Conservation (phyloP, 1,284 basidiomycete genomes). For the Ceratobasidium sp. region DNA sequence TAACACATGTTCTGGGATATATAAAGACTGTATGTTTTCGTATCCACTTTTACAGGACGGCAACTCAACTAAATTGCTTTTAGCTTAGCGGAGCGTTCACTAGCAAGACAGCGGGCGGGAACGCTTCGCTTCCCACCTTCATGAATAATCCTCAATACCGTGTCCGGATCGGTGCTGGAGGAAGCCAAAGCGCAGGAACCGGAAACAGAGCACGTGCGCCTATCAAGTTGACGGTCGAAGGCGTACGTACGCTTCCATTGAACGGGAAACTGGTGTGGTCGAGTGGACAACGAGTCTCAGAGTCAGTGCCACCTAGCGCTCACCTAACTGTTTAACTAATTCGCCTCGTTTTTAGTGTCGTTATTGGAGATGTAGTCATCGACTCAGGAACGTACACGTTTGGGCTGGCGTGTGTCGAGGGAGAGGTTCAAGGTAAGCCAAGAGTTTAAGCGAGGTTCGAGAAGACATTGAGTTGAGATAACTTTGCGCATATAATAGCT, state of each 20-base stretch:
- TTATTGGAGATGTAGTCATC: constrained; percentile 75
- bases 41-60: neutral
- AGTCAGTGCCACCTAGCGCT: constrained; percentile 68
- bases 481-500: constrained; percentile 60
- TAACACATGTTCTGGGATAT: constrained; percentile 24
- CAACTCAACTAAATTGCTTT: neutral
- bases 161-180: constrained; percentile 67
- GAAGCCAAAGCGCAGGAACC: constrained; percentile 39
- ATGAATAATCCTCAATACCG: constrained; percentile 93
- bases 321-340: too few relatives aligned
- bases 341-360: constrained; percentile 62
- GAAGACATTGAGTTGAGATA: too few relatives aligned
- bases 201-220: constrained; percentile 58
- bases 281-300: constrained; percentile 75
- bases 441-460: neutral
- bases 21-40: constrained; percentile 58
- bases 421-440: constrained; percentile 69
- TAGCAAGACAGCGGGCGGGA: constrained; percentile 84
- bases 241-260: constrained; percentile 76
- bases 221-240: constrained; percentile 68
- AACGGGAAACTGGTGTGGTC: constrained; percentile 85
- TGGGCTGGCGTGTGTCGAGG: constrained; percentile 73
- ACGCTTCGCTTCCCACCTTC: constrained; percentile 82
- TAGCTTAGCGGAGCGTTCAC: constrained; percentile 77
- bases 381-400: constrained; percentile 88